Evolutionary conservation across 116 monocot species (phyloP), one percentile per base, ranked within the genome.

Genomic region (Trichopus zeylanicus): DNA sequence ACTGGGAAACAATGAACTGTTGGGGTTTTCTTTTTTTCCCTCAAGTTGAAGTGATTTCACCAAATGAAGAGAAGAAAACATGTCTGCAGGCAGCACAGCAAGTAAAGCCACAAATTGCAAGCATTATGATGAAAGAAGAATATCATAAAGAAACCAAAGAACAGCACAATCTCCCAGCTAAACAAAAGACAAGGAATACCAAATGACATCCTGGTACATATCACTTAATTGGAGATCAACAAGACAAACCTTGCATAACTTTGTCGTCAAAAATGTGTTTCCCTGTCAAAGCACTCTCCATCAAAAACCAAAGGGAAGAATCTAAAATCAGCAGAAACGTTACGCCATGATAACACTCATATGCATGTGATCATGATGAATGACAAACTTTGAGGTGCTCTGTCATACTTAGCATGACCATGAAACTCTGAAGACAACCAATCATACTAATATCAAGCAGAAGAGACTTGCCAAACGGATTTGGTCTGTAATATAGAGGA

Each of bases 221-320:
- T 57, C 54, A 66, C 38, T 39, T 66, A 64, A 69, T 69, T 63
- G 42, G 19, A 63, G 62, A 78, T 60, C 69, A 75, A 78, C 71
- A 68, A 67, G 33, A 82, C 82, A 88, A 88, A 88, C 87, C 83
- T 88, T 73, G 57, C 38, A 75, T 59, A 66, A 59, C 64, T 63
- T 37, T 67, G 79, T 70, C 63, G 82, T 79, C 55, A 73, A 33
- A 69, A 78, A 73, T 74, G 63, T 67, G 62, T 55, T 83, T 70
- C 70, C 67, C 79, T 67, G 64, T 88, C 71, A 83, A 65, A 66
- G 82, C 72, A 73, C 60, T 66, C 70, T 69, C 67, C 71, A 67
- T 31, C 24, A 56, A 70, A 66, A 73, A 67, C 57, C 55, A 70
- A 67, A 57, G 68, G n/a, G n/a, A n/a, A n/a, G 68, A 67, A 84